Evolutionary conservation across 116 monocot species (phyloP).

Genomic region (Posidonia oceanica): DNA sequence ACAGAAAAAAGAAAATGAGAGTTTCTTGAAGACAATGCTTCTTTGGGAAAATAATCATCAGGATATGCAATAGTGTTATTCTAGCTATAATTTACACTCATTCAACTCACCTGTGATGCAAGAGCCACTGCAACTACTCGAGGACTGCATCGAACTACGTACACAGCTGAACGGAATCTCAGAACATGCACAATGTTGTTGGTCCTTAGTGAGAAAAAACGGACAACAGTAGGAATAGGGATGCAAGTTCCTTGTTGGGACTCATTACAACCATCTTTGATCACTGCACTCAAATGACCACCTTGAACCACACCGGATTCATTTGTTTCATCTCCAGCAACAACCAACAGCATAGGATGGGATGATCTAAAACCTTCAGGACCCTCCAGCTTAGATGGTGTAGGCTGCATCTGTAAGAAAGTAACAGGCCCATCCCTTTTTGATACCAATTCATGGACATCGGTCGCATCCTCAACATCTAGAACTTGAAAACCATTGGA

Average conservation of each 20-base stretch:
- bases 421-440: slow-evolving; percentile 93
- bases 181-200: slow-evolving; percentile 80
- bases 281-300: slow-evolving; percentile 62
- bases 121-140: slow-evolving; percentile 88
- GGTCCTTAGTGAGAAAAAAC: slow-evolving; percentile 85
- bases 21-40: no score
- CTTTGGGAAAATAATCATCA: no score
- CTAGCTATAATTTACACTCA: background rate
- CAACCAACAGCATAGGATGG: slow-evolving; percentile 82
- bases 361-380: slow-evolving; percentile 63
- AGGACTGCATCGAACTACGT: slow-evolving; percentile 90
- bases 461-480: slow-evolving; percentile 91
- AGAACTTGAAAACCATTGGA: slow-evolving; percentile 97
- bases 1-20: background rate
- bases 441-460: slow-evolving; percentile 90
- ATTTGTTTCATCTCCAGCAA: slow-evolving; percentile 93
- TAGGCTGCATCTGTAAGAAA: slow-evolving; percentile 88
- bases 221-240: slow-evolving; percentile 73
- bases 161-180: slow-evolving; percentile 88
- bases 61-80: background rate
- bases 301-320: slow-evolving; percentile 74
- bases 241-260: slow-evolving; percentile 44
- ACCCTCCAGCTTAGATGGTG: slow-evolving; percentile 40
- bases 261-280: slow-evolving; percentile 44
- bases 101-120: slow-evolving; percentile 73